Evolutionary conservation across 2,329 filamentous ascomycete species (phyloP).

Genomic region (Monosporascus sp.): DNA sequence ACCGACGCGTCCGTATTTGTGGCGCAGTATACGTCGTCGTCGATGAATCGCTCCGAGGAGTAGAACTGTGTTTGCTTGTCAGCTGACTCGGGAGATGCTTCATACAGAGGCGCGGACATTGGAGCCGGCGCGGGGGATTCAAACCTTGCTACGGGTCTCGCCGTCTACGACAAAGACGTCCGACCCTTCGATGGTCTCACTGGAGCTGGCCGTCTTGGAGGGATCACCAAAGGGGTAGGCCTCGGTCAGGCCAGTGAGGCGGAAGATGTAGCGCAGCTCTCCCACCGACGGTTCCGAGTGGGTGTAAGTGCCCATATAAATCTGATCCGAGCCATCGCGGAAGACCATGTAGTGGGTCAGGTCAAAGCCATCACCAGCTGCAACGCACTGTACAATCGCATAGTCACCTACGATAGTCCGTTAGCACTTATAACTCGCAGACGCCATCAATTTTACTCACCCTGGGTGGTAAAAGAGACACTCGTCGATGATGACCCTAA

Average conservation of each 20-base stretch:
- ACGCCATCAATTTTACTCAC: conserved; percentile 6
- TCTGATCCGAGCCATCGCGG: conserved; percentile 40
- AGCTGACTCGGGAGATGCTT: neutral
- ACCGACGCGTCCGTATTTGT: conserved; percentile 22
- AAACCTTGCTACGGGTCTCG: conserved; percentile 51
- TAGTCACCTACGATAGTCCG: conserved; percentile 38
- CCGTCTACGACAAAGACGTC: conserved; percentile 45
- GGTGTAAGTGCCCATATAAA: conserved; percentile 49
- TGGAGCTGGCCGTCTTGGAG: conserved; percentile 41
- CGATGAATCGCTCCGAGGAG: conserved; percentile 56
- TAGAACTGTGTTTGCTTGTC: conserved; percentile 40
- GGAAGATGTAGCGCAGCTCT: conserved; percentile 49
- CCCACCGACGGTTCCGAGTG: conserved; percentile 40
- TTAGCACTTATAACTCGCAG: conserved; percentile 41
- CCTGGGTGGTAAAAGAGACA: conserved; percentile 34
- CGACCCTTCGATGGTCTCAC: conserved; percentile 40
- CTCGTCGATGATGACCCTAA: conserved; percentile 38
- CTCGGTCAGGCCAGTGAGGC: conserved; percentile 28
- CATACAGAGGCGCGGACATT: too few relatives aligned
- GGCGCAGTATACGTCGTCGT: conserved; percentile 52
- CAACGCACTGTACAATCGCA: conserved; percentile 49
- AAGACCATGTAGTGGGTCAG: conserved; percentile 52
- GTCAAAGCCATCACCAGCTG: conserved; percentile 35
- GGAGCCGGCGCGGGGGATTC: neutral
- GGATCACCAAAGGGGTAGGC: conserved; percentile 39